Percentiles rank a stretch among this genome's conserved stretches.
These are phyloP conservation scores for Saccharomycopsis sp. DNA, from an alignment of 805 yeast species.

Conservation along the genomic window DNA sequence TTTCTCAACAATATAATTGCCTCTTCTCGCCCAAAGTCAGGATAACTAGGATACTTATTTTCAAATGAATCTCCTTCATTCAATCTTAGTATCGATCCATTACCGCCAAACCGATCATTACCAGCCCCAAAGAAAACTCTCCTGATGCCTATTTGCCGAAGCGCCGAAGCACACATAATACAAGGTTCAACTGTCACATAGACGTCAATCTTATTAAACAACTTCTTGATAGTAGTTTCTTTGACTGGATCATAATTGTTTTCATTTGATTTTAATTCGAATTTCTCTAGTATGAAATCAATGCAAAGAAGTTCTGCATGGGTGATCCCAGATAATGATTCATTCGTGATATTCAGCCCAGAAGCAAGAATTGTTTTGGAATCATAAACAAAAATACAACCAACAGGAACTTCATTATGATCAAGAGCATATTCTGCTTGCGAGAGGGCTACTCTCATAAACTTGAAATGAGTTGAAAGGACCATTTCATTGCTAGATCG, in stretches of 20 bases:
- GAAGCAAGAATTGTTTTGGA: constrained; percentile 50
- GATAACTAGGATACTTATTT: constrained; percentile 48
- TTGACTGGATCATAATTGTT: constrained; percentile 19
- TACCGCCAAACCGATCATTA: constrained; percentile 94
- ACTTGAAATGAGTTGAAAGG: constrained; percentile 26
- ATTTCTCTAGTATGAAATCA: constrained; percentile 40
- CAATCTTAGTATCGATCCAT: constrained; percentile 74
- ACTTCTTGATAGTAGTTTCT: constrained; percentile 24
- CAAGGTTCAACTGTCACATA: constrained; percentile 98
- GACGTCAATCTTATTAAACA: constrained; percentile 53
- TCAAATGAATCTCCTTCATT: constrained; percentile 36
- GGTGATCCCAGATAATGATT: constrained; percentile 75
- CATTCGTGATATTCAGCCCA: constrained; percentile 84
- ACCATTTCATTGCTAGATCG: too few relatives aligned
- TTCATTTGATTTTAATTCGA: constrained; percentile 54
- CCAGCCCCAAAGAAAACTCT: constrained; percentile 86
- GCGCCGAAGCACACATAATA: constrained; percentile 93
- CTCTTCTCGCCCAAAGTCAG: constrained; percentile 75
- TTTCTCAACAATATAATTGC: constrained; percentile 75
- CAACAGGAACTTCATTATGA: constrained; percentile 77
- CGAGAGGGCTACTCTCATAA: constrained; percentile 46
- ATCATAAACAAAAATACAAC: constrained; percentile 60
- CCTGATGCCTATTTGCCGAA: constrained; percentile 70
- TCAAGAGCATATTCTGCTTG: constrained; percentile 60
- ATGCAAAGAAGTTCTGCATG: constrained; percentile 93